A percentile compares a stretch with the other conserved stretches of the same genome.
These are phyloP conservation scores for Tulasnella sp. DNA, from an alignment of 768 basidiomycete genomes.

Conservation along the genomic window DNA sequence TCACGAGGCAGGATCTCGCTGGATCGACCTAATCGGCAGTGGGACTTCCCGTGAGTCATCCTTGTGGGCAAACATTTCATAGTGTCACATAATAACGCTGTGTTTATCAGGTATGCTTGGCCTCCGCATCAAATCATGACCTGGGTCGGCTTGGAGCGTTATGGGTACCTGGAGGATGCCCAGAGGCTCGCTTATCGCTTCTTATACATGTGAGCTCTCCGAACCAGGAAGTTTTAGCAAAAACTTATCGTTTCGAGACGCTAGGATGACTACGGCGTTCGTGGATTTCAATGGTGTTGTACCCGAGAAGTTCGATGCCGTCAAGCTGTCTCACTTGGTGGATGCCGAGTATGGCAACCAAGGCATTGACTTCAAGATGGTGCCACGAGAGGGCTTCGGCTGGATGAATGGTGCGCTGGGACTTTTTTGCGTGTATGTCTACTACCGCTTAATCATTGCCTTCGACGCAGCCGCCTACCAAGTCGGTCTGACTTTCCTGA, in stretches of 20 bases:
- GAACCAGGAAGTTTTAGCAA: no score
- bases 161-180: conserved; percentile 89
- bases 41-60: conserved; percentile 84
- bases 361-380: conserved; percentile 95
- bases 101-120: conserved; percentile 57
- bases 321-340: conserved; percentile 88
- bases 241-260: neutral
- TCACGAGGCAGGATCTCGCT: conserved; percentile 92
- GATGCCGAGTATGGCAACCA: conserved; percentile 97
- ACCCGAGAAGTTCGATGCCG: conserved; percentile 98
- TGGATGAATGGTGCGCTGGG: conserved; percentile 81
- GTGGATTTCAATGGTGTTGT: conserved; percentile 98
- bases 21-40: conserved; percentile 94
- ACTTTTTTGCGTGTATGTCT: neutral
- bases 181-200: conserved; percentile 90
- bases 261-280: conserved; percentile 85
- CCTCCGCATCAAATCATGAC: conserved; percentile 98
- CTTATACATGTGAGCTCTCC: conserved; percentile 76
- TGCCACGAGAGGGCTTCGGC: conserved; percentile 94
- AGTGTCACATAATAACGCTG: no score
- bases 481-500: conserved; percentile 90
- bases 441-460: conserved; percentile 6
- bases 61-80: conserved; percentile 11
- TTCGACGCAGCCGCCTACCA: conserved; percentile 73
- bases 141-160: conserved; percentile 95